A percentile compares a stretch with the other conserved stretches of the same genome.
phyloP scores from a whole-genome alignment of 2,329 filamentous ascomycete genomes.

The Sclerotinia minor region DNA sequence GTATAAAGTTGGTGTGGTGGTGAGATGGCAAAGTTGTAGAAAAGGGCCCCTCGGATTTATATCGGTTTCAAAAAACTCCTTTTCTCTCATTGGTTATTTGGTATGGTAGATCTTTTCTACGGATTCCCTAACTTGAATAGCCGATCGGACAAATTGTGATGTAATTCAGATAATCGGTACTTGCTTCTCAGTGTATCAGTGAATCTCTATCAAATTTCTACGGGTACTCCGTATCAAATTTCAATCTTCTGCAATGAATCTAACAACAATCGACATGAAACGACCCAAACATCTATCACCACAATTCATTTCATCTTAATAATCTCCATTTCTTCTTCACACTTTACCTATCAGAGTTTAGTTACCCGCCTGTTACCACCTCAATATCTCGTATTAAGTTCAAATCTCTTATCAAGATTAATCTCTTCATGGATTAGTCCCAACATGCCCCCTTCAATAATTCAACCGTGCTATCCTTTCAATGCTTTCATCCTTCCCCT shows the following conservation, averaged over 20 bases:
- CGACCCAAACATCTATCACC: neutral
- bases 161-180: neutral
- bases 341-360: neutral
- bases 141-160: constrained; percentile 2
- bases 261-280: too few species aligned
- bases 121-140: neutral
- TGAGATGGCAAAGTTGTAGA: too few species aligned
- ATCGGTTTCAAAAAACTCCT: neutral
- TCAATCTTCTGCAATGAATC: neutral
- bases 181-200: neutral
- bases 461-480: neutral
- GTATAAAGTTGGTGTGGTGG: too few species aligned
- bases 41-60: neutral
- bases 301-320: neutral
- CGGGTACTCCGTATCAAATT: too few species aligned
- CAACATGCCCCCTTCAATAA: neutral
- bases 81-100: neutral
- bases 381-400: constrained; percentile 14
- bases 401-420: constrained; percentile 15
- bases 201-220: neutral
- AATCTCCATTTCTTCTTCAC: neutral
- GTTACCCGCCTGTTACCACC: neutral
- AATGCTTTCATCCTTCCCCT: neutral
- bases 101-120: neutral
- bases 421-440: neutral